These are phyloP conservation scores for Viridothelium virens DNA, from an alignment of 495 filamentous ascomycete species.

Conservation along the genomic window DNA sequence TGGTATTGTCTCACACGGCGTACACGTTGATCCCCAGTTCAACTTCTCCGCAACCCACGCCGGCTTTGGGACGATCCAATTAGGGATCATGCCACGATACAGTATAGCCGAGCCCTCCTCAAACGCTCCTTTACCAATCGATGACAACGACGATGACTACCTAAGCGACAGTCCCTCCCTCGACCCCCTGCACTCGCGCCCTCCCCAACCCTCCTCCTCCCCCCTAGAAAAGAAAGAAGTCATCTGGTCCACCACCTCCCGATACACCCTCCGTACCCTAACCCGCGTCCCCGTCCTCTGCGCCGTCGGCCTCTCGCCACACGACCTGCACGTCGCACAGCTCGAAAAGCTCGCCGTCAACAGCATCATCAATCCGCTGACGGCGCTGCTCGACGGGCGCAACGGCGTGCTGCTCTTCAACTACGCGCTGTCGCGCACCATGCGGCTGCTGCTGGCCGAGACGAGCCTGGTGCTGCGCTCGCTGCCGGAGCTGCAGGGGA, in stretches of 20 bases:
- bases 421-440: constrained; percentile 47
- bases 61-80: constrained; percentile 51
- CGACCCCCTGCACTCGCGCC: background rate
- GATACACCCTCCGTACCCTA: constrained; percentile 34
- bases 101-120: constrained; percentile 8
- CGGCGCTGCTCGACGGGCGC: constrained; percentile 58
- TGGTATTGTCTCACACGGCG: constrained; percentile 59
- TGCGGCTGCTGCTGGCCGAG: constrained; percentile 58
- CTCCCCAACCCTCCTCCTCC: constrained; percentile 1
- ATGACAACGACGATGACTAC: background rate
- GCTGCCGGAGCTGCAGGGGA: constrained; percentile 58
- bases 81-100: constrained; percentile 46
- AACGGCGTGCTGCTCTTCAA: constrained; percentile 68
- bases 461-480: constrained; percentile 54
- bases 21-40: constrained; percentile 38
- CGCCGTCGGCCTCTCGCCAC: constrained; percentile 38
- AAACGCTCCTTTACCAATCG: constrained; percentile 6
- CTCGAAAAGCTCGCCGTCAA: constrained; percentile 78
- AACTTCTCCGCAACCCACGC: constrained; percentile 59
- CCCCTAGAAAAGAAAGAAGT: constrained; percentile 16
- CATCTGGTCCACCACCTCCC: constrained; percentile 25
- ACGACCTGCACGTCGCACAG: constrained; percentile 53
- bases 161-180: background rate
- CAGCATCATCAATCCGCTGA: constrained; percentile 72
- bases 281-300: constrained; percentile 36